Conservation (phyloP, 2,329 filamentous ascomycete species). For the Leptographium procerum region DNA sequence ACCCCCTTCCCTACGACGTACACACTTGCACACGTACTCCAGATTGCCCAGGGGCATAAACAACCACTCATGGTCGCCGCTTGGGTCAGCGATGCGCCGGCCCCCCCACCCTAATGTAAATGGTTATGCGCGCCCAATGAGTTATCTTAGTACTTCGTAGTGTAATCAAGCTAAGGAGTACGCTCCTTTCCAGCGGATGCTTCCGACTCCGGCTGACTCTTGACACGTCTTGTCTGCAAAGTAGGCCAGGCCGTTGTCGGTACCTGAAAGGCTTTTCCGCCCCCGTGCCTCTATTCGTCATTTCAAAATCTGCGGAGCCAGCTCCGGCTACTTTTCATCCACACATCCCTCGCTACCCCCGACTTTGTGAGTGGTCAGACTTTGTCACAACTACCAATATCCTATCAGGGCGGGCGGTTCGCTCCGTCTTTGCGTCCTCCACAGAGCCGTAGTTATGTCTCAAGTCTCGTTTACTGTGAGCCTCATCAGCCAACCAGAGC, state of each 20-base stretch:
- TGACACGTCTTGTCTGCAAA: not conserved
- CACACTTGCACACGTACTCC: too few species aligned
- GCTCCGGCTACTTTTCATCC: not conserved
- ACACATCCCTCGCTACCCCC: not conserved
- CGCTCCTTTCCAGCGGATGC: not conserved
- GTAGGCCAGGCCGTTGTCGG: not conserved
- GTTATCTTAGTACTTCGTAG: too few species aligned
- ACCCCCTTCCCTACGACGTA: too few species aligned
- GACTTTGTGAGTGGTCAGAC: not conserved
- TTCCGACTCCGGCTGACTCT: not conserved
- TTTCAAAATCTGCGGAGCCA: not conserved
- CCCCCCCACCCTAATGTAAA: not conserved
- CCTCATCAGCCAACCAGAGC: not conserved
- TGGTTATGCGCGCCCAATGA: not conserved
- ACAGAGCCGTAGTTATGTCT: not conserved
- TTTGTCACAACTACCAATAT: too few species aligned
- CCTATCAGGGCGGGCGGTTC: too few species aligned
- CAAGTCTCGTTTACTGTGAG: not conserved
- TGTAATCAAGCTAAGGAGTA: too few species aligned
- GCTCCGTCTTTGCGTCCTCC: not conserved
- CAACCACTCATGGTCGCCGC: not conserved
- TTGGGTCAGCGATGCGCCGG: not conserved
- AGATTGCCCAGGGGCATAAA: not conserved
- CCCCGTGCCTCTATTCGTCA: not conserved
- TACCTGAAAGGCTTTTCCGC: not conserved